These are phyloP conservation scores for Trapa bicornis DNA, from an alignment of 345 rosid species.

Conservation along the genomic window DNA sequence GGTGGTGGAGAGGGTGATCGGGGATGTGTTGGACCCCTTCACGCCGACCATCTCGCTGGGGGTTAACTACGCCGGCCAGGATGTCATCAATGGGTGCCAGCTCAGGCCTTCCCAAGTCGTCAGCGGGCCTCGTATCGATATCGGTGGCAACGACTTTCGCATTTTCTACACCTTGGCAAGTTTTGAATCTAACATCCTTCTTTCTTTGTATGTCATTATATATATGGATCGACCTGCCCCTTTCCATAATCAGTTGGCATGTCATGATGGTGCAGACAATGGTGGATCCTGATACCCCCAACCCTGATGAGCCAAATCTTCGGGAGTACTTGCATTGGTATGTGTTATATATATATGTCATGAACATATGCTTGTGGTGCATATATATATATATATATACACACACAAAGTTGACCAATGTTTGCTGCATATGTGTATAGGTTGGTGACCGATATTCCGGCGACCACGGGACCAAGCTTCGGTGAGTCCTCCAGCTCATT, in stretches of 20 bases:
- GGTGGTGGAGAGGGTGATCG: slow-evolving; percentile 50
- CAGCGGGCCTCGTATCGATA: slow-evolving; percentile 38
- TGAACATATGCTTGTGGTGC: too few relatives aligned
- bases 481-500: slow-evolving; percentile 21
- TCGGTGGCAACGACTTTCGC: slow-evolving; percentile 56
- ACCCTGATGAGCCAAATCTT: slow-evolving; percentile 48
- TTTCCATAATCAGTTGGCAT: too few relatives aligned
- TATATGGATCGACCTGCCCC: too few relatives aligned
- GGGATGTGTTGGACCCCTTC: slow-evolving; percentile 57
- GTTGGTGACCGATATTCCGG: slow-evolving; percentile 80
- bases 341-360: background rate
- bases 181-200: background rate
- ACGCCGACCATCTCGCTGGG: slow-evolving; percentile 31
- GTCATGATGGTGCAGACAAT: slow-evolving; percentile 24
- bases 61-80: slow-evolving; percentile 20
- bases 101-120: slow-evolving; percentile 46
- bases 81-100: slow-evolving; percentile 42
- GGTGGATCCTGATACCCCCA: slow-evolving; percentile 76
- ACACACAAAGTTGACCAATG: background rate
- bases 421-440: slow-evolving; percentile 11
- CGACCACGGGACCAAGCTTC: slow-evolving; percentile 40
- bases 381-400: background rate
- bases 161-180: slow-evolving; percentile 57
- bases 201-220: background rate
- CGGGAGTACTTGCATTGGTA: slow-evolving; percentile 61